Evolutionary conservation across 768 basidiomycete genomes (phyloP).

Genomic region (Mycena galericulata): DNA sequence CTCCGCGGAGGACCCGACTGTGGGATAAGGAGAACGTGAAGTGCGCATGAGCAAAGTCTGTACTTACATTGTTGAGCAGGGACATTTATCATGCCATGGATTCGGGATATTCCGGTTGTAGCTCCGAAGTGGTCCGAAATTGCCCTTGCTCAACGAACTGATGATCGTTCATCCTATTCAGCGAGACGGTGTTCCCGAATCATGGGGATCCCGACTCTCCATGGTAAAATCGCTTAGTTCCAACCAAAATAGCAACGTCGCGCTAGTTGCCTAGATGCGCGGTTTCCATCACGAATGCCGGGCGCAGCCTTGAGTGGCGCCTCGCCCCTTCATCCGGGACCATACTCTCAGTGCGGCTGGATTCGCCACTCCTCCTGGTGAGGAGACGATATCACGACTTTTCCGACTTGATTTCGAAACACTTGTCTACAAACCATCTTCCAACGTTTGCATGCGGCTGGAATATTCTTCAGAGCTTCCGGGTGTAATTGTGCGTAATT

Average conservation of each 20-base stretch:
- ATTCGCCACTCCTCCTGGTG: constrained; percentile 11
- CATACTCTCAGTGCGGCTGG: neutral
- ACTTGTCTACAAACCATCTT: neutral
- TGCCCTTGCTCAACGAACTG: too few relatives aligned
- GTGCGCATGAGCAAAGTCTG: neutral
- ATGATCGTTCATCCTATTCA: too few relatives aligned
- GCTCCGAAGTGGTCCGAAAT: too few relatives aligned
- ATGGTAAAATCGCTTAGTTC: too few relatives aligned
- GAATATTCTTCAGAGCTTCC: constrained; percentile 11
- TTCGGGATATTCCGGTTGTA: too few relatives aligned
- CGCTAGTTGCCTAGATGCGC: too few relatives aligned
- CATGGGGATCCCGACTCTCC: too few relatives aligned
- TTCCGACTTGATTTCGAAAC: neutral
- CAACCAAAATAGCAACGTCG: too few relatives aligned
- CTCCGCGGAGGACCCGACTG: neutral
- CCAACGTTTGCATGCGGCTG: neutral
- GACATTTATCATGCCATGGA: too few relatives aligned
- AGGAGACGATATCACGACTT: neutral
- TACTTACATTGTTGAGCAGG: too few relatives aligned
- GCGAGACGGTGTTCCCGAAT: too few relatives aligned
- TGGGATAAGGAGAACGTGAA: constrained; percentile 27
- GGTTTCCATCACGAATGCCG: neutral
- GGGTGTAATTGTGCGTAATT: constrained; percentile 22
- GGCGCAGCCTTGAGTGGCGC: too few relatives aligned
- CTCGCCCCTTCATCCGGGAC: neutral